phyloP scores from a whole-genome alignment of 345 rosid genomes.

The Limnanthes douglasii region DNA sequence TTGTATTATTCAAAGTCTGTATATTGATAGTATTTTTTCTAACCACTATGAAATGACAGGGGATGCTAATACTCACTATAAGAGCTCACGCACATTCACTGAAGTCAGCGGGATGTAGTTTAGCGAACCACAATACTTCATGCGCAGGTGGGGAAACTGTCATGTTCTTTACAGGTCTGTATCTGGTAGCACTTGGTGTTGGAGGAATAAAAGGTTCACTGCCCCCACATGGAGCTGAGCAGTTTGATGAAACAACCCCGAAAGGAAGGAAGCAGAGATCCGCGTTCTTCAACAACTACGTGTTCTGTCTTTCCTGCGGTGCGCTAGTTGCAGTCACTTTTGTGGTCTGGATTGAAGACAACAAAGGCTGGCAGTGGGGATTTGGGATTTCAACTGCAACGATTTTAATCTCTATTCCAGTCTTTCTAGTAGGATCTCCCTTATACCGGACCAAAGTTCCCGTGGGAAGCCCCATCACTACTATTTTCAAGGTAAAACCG shows the following conservation, averaged over 20 bases:
- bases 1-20: no score
- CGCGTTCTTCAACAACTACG: constrained; percentile 65
- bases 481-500: constrained; percentile 43
- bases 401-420: constrained; percentile 45
- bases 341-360: constrained; percentile 82
- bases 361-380: constrained; percentile 88
- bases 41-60: no score
- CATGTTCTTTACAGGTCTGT: constrained; percentile 51
- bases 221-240: constrained; percentile 79
- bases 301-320: constrained; percentile 68
- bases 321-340: constrained; percentile 74
- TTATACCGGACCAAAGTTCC: constrained; percentile 49
- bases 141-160: constrained; percentile 24
- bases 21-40: no score
- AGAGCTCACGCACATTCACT: constrained; percentile 30
- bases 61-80: no score
- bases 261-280: constrained; percentile 63
- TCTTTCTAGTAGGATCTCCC: constrained; percentile 57
- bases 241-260: constrained; percentile 49
- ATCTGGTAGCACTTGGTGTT: constrained; percentile 66
- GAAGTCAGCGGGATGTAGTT: constrained; percentile 19
- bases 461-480: constrained; percentile 58
- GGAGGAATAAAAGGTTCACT: constrained; percentile 91
- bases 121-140: constrained; percentile 3
- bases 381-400: constrained; percentile 51